Percentiles rank a stretch among this genome's conserved stretches.
Conservation (phyloP, 2,329 filamentous ascomycete genomes). For the Aspergillus udagawae region DNA sequence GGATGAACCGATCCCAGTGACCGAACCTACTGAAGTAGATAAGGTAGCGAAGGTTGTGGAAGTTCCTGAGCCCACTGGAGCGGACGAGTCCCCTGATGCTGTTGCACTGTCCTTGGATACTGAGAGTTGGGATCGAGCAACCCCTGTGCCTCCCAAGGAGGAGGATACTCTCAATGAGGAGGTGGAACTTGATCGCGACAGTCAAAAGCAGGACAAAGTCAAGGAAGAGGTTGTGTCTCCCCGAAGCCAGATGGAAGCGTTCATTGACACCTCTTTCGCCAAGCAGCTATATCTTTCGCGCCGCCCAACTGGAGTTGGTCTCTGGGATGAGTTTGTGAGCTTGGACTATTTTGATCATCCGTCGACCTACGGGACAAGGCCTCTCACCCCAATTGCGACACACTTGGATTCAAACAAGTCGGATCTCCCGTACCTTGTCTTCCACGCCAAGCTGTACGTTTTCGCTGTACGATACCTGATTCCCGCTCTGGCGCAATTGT, state of each 20-base stretch:
- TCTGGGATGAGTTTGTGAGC: slow-evolving; percentile 38
- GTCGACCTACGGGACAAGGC: slow-evolving; percentile 5
- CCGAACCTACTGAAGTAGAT: background rate
- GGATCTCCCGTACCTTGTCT: slow-evolving; percentile 37
- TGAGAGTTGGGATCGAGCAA: slow-evolving; percentile 13
- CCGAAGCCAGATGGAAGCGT: slow-evolving; percentile 7
- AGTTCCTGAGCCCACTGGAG: background rate
- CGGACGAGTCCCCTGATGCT: background rate
- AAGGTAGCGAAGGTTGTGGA: slow-evolving; percentile 1
- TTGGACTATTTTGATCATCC: slow-evolving; percentile 33
- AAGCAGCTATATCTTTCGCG: slow-evolving; percentile 28
- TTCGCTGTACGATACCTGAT: slow-evolving; percentile 42
- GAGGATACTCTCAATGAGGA: background rate
- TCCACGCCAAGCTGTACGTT: slow-evolving; percentile 43
- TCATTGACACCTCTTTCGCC: slow-evolving; percentile 37
- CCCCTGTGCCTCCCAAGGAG: slow-evolving; percentile 5
- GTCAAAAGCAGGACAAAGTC: background rate
- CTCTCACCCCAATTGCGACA: slow-evolving; percentile 8
- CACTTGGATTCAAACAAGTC: slow-evolving; percentile 7
- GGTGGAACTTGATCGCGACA: background rate
- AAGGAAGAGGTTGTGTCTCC: background rate
- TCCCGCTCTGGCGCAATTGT: slow-evolving; percentile 37
- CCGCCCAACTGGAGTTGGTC: slow-evolving; percentile 27
- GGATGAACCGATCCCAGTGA: slow-evolving; percentile 3
- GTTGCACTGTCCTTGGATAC: background rate